Conservation (phyloP, 2,329 filamentous ascomycete genomes). For the Fusarium sp. region DNA sequence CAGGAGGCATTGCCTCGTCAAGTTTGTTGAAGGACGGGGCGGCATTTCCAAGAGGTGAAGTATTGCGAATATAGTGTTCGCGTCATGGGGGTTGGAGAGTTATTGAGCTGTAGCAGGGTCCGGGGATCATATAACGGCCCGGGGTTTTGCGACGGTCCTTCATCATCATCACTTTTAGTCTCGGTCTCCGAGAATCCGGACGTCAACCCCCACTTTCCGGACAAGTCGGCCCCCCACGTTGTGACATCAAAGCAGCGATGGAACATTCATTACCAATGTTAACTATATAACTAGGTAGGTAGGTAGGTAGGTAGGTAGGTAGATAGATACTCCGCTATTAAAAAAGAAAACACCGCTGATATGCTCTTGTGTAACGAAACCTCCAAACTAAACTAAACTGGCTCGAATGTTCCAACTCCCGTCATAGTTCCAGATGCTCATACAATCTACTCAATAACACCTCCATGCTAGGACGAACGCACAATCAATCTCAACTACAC, state of each 20-base stretch:
- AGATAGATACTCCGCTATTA: background rate
- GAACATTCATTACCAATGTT: slow-evolving; percentile 26
- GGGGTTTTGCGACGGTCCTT: slow-evolving; percentile 25
- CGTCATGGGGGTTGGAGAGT: background rate
- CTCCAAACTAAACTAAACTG: slow-evolving; percentile 22
- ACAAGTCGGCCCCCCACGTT: slow-evolving; percentile 28
- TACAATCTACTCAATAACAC: slow-evolving; percentile 42
- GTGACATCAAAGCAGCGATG: slow-evolving; percentile 24
- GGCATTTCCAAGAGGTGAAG: slow-evolving; percentile 23
- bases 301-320: too few relatives aligned
- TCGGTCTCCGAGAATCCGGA: slow-evolving; percentile 39
- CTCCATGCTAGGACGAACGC: slow-evolving; percentile 39
- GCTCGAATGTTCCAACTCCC: slow-evolving; percentile 27
- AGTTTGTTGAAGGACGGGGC: slow-evolving; percentile 25
- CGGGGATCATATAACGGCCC: slow-evolving; percentile 27
- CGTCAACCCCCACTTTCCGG: slow-evolving; percentile 41
- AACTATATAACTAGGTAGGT: background rate
- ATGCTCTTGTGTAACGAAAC: slow-evolving; percentile 6
- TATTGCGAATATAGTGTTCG: background rate
- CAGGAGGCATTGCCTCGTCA: slow-evolving; percentile 25
- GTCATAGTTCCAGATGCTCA: slow-evolving; percentile 32
- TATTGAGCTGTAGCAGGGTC: background rate
- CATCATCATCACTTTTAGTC: slow-evolving; percentile 33
- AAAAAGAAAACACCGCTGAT: background rate
- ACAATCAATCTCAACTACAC: slow-evolving; percentile 28